These are phyloP conservation scores for Lachancea waltii DNA, from an alignment of 805 yeast genomes.

Conservation along the genomic window DNA sequence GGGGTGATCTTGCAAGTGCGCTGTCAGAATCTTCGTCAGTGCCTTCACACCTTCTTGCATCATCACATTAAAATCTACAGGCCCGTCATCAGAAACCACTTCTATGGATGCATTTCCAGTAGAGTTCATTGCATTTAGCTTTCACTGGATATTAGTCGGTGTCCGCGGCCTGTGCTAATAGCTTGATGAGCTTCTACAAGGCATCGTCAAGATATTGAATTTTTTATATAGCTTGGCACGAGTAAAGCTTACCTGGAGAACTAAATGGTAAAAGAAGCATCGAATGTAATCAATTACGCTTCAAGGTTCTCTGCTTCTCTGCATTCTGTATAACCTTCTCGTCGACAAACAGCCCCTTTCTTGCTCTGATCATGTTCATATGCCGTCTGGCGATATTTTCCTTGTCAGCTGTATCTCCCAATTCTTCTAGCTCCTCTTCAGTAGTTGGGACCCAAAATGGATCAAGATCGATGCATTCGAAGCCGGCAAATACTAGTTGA, in stretches of 20 bases:
- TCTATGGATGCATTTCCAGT: conserved; percentile 18
- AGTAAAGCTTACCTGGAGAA: not conserved
- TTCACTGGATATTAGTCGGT: not conserved
- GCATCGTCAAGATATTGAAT: not conserved
- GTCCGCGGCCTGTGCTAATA: not conserved
- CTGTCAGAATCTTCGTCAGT: conserved; percentile 25
- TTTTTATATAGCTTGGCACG: conserved; percentile 4
- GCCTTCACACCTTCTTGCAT: conserved; percentile 34
- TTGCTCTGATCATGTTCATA: conserved; percentile 71
- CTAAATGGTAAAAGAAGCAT: not conserved
- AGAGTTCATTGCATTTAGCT: not conserved
- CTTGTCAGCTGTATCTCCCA: conserved; percentile 87
- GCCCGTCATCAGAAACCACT: conserved; percentile 24
- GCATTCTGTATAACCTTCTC: conserved; percentile 88
- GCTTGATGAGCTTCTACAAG: conserved; percentile 8
- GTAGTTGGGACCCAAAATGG: conserved; percentile 99
- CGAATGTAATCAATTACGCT: conserved; percentile 55
- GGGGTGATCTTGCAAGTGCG: conserved; percentile 24
- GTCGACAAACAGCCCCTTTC: conserved; percentile 86
- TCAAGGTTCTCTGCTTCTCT: conserved; percentile 87
- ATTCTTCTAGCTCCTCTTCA: conserved; percentile 88
- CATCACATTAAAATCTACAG: conserved; percentile 29
- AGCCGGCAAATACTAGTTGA: conserved; percentile 86
- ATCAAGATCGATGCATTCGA: conserved; percentile 78
- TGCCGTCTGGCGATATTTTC: conserved; percentile 86